Conservation (phyloP, 208 protist species). For the Crithidia expoeki region DNA sequence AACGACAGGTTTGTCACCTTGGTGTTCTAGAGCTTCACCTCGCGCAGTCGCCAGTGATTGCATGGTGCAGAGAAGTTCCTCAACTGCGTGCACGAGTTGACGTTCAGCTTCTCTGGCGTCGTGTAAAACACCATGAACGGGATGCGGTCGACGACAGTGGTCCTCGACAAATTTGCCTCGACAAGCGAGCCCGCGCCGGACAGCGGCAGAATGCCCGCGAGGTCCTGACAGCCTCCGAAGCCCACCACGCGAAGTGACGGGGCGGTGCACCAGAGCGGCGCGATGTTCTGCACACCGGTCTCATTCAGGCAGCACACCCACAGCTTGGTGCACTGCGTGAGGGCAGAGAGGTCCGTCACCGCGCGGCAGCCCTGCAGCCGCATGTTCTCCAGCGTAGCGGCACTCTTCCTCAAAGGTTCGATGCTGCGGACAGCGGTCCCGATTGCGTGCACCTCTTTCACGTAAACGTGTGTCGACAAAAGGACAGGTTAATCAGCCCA, state of each 20-base stretch:
- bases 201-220: conserved; percentile 3
- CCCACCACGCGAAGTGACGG: conserved; percentile 5
- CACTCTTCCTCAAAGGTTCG: background rate
- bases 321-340: conserved; percentile 6
- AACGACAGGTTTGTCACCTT: background rate
- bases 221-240: background rate
- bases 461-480: background rate
- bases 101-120: conserved; percentile 9
- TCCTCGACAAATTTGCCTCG: conserved; percentile 1
- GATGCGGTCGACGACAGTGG: background rate
- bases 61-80: background rate
- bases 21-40: background rate
- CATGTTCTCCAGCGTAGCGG: background rate
- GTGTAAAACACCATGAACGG: background rate
- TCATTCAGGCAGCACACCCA: conserved; percentile 10
- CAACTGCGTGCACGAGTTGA: background rate
- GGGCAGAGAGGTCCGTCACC: background rate
- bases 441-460: background rate
- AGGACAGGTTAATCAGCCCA: background rate
- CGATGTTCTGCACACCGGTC: conserved; percentile 4
- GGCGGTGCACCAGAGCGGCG: conserved; percentile 5
- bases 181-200: background rate
- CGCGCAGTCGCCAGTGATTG: background rate
- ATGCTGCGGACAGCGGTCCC: background rate
- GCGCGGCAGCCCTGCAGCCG: background rate